phyloP scores from a whole-genome alignment of 495 filamentous ascomycete species.

The Penicillium manginii region DNA sequence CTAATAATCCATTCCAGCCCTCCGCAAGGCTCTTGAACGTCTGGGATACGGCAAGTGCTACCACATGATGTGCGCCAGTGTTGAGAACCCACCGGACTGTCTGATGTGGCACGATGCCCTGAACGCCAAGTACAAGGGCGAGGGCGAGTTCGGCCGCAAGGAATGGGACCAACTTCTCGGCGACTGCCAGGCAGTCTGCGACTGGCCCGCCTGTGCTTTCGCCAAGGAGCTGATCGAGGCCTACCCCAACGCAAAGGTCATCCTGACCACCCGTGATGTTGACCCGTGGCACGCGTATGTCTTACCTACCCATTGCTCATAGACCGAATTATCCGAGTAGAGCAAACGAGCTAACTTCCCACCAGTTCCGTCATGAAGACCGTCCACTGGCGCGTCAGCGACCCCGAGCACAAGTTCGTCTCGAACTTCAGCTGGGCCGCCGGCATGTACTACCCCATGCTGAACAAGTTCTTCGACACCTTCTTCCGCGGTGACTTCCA shows the following conservation, averaged over 20 bases:
- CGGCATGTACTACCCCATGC: conserved; percentile 62
- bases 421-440: conserved; percentile 60
- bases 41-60: conserved; percentile 66
- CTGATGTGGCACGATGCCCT: conserved; percentile 68
- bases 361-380: conserved; percentile 54
- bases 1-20: conserved; percentile 43
- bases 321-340: neutral
- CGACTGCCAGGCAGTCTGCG: conserved; percentile 67
- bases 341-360: conserved; percentile 1
- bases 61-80: conserved; percentile 68
- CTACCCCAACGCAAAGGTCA: conserved; percentile 71
- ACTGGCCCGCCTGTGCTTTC: conserved; percentile 69
- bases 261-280: conserved; percentile 64
- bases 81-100: conserved; percentile 63
- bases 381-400: conserved; percentile 57
- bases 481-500: conserved; percentile 58
- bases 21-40: conserved; percentile 60
- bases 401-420: conserved; percentile 56
- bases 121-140: conserved; percentile 64
- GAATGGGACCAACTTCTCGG: conserved; percentile 72
- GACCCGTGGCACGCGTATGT: conserved; percentile 60
- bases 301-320: neutral
- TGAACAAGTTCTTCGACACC: conserved; percentile 61
- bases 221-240: conserved; percentile 69
- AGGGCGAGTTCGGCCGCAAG: conserved; percentile 62